Conservation (phyloP, 225 moss, liverwort and hornwort species). For the Pleurozium schreberi region DNA sequence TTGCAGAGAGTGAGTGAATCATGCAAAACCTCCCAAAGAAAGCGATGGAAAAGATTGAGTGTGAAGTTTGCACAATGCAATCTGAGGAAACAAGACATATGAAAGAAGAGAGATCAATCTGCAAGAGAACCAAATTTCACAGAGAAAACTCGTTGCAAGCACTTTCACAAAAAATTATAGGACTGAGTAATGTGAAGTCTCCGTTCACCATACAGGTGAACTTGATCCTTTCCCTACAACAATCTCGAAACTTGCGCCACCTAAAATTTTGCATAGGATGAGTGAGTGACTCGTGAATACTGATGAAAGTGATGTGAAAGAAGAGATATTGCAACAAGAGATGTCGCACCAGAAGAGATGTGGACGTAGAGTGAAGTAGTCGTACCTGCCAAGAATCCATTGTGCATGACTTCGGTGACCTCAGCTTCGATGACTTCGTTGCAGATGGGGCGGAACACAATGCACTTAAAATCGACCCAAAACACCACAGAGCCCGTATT, state of each 20-base stretch:
- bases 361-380: background rate
- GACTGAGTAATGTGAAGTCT: background rate
- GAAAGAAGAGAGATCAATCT: background rate
- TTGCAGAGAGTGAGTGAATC: background rate
- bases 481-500: conserved; percentile 53
- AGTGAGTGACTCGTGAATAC: background rate
- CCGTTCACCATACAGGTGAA: background rate
- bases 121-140: background rate
- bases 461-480: conserved; percentile 61
- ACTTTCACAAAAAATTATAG: background rate
- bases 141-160: background rate
- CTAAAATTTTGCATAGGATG: background rate
- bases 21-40: background rate
- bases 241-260: background rate
- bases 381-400: conserved; percentile 30
- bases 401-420: conserved; percentile 36
- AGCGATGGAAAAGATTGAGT: background rate
- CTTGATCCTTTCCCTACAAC: too few species aligned
- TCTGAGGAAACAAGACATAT: background rate
- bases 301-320: background rate
- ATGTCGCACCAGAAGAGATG: background rate
- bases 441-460: conserved; percentile 38
- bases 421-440: conserved; percentile 38
- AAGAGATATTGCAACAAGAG: too few species aligned
- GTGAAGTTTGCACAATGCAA: background rate